Conservation (phyloP, 2,329 filamentous ascomycete species). For the Arthrobotrys sinensis region DNA sequence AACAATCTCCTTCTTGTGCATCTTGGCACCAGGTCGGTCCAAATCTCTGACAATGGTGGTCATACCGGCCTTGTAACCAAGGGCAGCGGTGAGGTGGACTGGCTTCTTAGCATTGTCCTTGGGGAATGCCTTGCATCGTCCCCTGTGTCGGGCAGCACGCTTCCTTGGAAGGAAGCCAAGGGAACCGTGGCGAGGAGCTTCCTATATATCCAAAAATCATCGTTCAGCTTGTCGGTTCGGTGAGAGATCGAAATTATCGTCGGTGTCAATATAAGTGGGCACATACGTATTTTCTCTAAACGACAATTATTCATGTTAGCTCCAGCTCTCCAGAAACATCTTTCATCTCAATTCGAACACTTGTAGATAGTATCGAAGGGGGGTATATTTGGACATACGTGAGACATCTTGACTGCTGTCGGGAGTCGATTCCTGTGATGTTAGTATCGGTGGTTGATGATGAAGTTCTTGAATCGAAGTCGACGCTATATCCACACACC, state of each 20-base stretch:
- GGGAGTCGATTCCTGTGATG: slow-evolving; percentile 55
- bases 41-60: slow-evolving; percentile 99
- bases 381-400: slow-evolving; percentile 60
- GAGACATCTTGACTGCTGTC: slow-evolving; percentile 63
- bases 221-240: slow-evolving; percentile 28
- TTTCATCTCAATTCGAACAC: not conserved
- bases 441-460: slow-evolving; percentile 51
- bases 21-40: slow-evolving; percentile 98
- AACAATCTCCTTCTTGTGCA: slow-evolving; percentile 98
- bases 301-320: slow-evolving; percentile 40
- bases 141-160: slow-evolving; percentile 85
- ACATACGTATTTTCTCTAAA: slow-evolving; percentile 65
- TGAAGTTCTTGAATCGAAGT: slow-evolving; percentile 40
- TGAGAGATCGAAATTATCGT: slow-evolving; percentile 58
- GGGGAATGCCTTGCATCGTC: slow-evolving; percentile 97
- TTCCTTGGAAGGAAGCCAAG: slow-evolving; percentile 82
- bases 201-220: slow-evolving; percentile 73
- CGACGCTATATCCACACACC: slow-evolving; percentile 50
- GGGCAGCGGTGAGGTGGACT: slow-evolving; percentile 95
- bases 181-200: slow-evolving; percentile 96
- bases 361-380: slow-evolving; percentile 27
- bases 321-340: slow-evolving; percentile 20
- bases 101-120: slow-evolving; percentile 99
- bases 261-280: slow-evolving; percentile 9
- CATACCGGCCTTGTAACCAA: slow-evolving; percentile 99